Evolutionary conservation across 2,329 filamentous ascomycete genomes (phyloP).

Genomic region (Cryphonectria nitschkei): DNA sequence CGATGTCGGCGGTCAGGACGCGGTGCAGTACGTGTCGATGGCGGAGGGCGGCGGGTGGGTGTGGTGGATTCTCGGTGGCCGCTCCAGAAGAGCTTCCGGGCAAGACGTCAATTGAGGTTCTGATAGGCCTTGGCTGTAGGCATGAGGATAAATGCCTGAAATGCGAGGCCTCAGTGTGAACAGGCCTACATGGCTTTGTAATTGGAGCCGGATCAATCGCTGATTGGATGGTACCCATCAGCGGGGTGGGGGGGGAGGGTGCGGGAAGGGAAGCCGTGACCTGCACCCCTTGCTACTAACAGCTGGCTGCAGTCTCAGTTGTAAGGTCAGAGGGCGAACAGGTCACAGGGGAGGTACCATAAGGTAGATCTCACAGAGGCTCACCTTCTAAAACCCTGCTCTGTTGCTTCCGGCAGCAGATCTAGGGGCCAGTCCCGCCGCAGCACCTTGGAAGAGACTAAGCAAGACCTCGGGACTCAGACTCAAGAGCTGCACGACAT

Average conservation of each 20-base stretch:
- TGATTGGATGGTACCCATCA: conserved; percentile 15
- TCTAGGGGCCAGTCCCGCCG: neutral
- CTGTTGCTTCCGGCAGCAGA: conserved; percentile 12
- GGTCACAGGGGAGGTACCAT: neutral
- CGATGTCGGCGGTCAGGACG: neutral
- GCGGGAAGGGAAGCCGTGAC: neutral
- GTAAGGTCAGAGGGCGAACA: conserved; percentile 1
- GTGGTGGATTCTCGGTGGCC: neutral
- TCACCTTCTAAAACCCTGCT: conserved; percentile 1
- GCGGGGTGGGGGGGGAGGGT: no score
- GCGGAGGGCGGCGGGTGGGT: neutral
- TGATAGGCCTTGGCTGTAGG: conserved; percentile 9
- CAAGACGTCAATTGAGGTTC: conserved; percentile 11
- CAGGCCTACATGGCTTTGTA: conserved; percentile 20
- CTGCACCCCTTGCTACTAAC: neutral
- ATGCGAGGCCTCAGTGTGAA: conserved; percentile 21
- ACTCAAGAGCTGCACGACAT: conserved; percentile 11
- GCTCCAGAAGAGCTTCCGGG: conserved; percentile 6
- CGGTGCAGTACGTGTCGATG: neutral
- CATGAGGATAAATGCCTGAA: conserved; percentile 24
- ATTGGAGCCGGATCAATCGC: conserved; percentile 23
- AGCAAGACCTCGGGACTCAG: conserved; percentile 11
- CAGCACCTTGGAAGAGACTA: neutral
- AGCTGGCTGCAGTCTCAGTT: neutral
- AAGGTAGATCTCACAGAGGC: neutral